Percentiles rank a stretch among this genome's conserved stretches.
Evolutionary conservation across 805 yeast genomes (phyloP).

Genomic region (Suhomyces kilbournensis): DNA sequence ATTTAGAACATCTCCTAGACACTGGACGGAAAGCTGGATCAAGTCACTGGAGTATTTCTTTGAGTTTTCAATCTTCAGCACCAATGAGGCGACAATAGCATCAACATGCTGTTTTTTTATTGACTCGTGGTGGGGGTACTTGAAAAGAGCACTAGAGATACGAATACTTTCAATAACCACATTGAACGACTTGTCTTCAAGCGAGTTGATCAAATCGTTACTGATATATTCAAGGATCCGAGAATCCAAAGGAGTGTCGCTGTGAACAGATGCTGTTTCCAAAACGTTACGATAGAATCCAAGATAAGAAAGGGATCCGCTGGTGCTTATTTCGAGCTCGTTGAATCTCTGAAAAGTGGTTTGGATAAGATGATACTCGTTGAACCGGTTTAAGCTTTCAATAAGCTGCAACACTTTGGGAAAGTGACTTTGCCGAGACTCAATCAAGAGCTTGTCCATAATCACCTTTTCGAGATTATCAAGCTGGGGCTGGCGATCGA

Average conservation of each 20-base stretch:
- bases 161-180: conserved; percentile 27
- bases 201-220: conserved; percentile 20
- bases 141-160: conserved; percentile 18
- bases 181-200: conserved; percentile 24
- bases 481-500: conserved; percentile 2
- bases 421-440: conserved; percentile 18
- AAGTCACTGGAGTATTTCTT: conserved; percentile 29
- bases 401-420: conserved; percentile 24
- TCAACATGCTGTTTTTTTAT: conserved; percentile 2
- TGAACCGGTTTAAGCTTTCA: conserved; percentile 24
- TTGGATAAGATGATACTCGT: conserved; percentile 14
- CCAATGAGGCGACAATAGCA: conserved; percentile 1
- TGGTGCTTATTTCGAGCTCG: conserved; percentile 17
- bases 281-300: conserved; percentile 26
- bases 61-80: conserved; percentile 15
- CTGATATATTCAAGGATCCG: conserved; percentile 19
- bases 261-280: conserved; percentile 10
- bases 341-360: conserved; percentile 15
- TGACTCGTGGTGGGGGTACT: conserved; percentile 4
- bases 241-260: conserved; percentile 12
- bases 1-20: conserved; percentile 21
- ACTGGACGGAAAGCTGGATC: conserved; percentile 22
- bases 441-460: conserved; percentile 19
- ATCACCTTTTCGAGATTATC: conserved; percentile 24
- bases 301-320: conserved; percentile 25